Base-by-base conservation (phyloP, 2,329 filamentous ascomycete genomes). In the Neopestalotiopsis rosae region DNA sequence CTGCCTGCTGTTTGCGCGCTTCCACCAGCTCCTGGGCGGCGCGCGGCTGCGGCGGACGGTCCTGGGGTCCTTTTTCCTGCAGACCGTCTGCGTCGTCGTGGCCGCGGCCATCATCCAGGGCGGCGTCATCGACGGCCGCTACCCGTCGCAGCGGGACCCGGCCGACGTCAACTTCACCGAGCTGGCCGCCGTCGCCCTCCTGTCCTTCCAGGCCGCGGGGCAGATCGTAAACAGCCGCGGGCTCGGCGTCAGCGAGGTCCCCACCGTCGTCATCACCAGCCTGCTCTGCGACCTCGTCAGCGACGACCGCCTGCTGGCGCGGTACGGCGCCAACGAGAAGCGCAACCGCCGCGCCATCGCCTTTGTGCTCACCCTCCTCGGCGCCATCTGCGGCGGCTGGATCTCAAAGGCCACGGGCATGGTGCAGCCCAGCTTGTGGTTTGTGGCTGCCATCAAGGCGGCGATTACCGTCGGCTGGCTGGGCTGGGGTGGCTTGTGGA, bases 121-220 rank as follows among this genome's bases (percentile, higher is more conserved):
- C 28, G 74, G 75, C 20, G 59, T 77, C 38, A 72, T 78, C 59
- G 73, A 77, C 69, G 76, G 75, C 3, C 71, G 69, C 20, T 76
- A 77, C 64, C 76, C 75, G 24, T 75, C 76, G n/a, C 69, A 49
- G 28, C 71, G 72, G 61, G 71, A 75, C 59, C 72, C 73, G 0
- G 17, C 32, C 5, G 72, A 75, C 17, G 72, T 76, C 61, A 72
- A 77, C 70, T 77, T 77, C 61, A 66, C 65, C 1, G 75, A 75
- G 63, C 72, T 78, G 17, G 73, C 68, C n/a, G 74, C 75, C 28
- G 72, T 88, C 4, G 83, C 78, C 4, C 80, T 87, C 69, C 79
- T 90, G 9, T 87, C 87, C 0, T 86, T 88, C 71, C 86, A 88
- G 72, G 83, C 82, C 40, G 87, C 85, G 6, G 86, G 87, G 59